phyloP scores from a whole-genome alignment of 1,139 yeast genomes.

The Debaryomyces sp. region DNA sequence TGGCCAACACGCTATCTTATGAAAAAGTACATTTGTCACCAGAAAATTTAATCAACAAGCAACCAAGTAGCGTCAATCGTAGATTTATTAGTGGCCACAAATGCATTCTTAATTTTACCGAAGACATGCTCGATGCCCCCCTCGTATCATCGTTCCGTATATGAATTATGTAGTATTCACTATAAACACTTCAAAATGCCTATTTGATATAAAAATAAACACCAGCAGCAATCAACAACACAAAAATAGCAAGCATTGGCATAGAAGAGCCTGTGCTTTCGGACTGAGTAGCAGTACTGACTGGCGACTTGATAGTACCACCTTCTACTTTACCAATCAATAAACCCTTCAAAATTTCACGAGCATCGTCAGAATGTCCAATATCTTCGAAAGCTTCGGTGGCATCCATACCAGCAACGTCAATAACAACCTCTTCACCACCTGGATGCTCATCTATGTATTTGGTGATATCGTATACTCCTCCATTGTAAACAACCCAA shows the following conservation, averaged over 20 bases:
- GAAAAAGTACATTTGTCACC: neutral
- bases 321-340: slow-evolving; percentile 66
- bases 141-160: neutral
- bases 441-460: slow-evolving; percentile 95
- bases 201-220: slow-evolving; percentile 46
- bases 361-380: slow-evolving; percentile 97
- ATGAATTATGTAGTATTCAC: neutral
- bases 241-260: slow-evolving; percentile 49
- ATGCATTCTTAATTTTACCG: neutral
- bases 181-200: neutral
- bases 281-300: slow-evolving; percentile 21
- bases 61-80: neutral
- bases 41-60: neutral
- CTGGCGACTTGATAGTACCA: slow-evolving; percentile 37
- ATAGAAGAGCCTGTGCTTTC: slow-evolving; percentile 30
- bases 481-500: slow-evolving; percentile 90
- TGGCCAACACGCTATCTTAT: neutral
- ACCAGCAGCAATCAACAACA: slow-evolving; percentile 57
- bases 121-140: too few relatives aligned
- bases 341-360: slow-evolving; percentile 68
- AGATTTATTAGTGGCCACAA: neutral
- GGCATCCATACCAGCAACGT: slow-evolving; percentile 90
- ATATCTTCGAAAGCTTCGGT: slow-evolving; percentile 94
- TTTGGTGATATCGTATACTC: slow-evolving; percentile 81
- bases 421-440: slow-evolving; percentile 95